Evolutionary conservation across 306 rosid species (phyloP).

Genomic region (Elaeagnus macrophylla): DNA sequence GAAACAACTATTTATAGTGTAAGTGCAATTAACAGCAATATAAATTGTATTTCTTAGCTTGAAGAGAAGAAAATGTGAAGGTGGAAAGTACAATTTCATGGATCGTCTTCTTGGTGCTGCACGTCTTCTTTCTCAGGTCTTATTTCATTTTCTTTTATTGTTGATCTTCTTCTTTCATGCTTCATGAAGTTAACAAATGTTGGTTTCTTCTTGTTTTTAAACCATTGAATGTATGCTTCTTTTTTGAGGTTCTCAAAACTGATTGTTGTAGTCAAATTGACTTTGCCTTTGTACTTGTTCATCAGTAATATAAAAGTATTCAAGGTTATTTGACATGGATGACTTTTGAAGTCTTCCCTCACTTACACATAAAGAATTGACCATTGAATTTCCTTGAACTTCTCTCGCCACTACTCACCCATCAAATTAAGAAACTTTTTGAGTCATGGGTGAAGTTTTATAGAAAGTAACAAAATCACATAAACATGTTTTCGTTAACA

Average conservation of each 20-base stretch:
- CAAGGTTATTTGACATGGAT: not conserved
- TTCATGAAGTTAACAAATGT: not conserved
- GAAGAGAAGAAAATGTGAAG: constrained; percentile 65
- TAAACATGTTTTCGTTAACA: not conserved
- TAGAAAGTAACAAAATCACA: not conserved
- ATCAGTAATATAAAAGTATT: too few species aligned
- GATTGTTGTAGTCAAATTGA: not conserved
- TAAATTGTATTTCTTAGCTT: constrained; percentile 36
- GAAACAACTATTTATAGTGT: too few species aligned
- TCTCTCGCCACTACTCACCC: too few species aligned
- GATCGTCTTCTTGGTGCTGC: constrained; percentile 77
- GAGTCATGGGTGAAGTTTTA: not conserved
- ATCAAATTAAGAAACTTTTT: not conserved
- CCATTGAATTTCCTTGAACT: too few species aligned
- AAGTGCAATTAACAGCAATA: not conserved
- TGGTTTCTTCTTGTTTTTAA: not conserved
- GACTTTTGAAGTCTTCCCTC: not conserved
- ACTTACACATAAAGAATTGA: not conserved
- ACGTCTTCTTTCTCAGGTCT: constrained; percentile 61
- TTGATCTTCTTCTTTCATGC: not conserved
- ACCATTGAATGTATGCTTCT: not conserved
- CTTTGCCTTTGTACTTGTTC: not conserved
- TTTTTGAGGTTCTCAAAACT: not conserved
- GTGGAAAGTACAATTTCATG: constrained; percentile 56
- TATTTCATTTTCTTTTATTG: constrained; percentile 1